Percentiles rank a stretch among this genome's conserved stretches.
Conservation (phyloP, 371 early-diverging fungal species). For the Furculomyces boomerangus region DNA sequence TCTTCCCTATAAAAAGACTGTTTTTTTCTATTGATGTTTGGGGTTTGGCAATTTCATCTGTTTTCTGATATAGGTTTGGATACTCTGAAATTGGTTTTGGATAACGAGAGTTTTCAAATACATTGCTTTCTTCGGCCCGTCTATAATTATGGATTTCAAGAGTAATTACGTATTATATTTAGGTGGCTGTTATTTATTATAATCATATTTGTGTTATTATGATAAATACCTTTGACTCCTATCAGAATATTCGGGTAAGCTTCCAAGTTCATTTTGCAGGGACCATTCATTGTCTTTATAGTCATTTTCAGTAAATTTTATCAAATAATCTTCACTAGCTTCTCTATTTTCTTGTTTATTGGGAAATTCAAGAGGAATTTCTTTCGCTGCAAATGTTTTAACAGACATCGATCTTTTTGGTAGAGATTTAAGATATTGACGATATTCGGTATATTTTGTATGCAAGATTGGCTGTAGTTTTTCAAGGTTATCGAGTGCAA, state of each 20-base stretch:
- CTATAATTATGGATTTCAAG: too few relatives aligned
- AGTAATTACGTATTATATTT: too few relatives aligned
- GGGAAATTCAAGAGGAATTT: neutral
- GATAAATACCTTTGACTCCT: neutral
- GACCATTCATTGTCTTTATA: neutral
- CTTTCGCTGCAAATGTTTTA: neutral
- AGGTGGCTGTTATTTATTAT: neutral
- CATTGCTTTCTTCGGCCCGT: too few relatives aligned
- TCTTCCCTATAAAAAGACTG: too few relatives aligned
- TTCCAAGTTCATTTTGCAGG: neutral
- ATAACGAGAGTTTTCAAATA: too few relatives aligned
- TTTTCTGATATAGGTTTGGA: neutral
- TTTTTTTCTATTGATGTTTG: too few relatives aligned
- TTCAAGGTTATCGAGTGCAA: constrained; percentile 13
- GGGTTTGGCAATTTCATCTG: neutral
- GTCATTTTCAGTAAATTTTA: constrained; percentile 1
- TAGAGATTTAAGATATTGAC: constrained; percentile 14
- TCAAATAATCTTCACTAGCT: constrained; percentile 1
- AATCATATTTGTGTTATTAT: neutral
- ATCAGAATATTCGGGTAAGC: neutral
- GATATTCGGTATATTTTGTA: constrained; percentile 15
- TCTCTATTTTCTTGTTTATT: neutral
- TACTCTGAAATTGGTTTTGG: too few relatives aligned
- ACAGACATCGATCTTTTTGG: constrained; percentile 8
- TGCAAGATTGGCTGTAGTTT: constrained; percentile 19